These are phyloP conservation scores for Phaeomoniella chlamydospora DNA, from an alignment of 2,329 filamentous ascomycete genomes.

Conservation along the genomic window DNA sequence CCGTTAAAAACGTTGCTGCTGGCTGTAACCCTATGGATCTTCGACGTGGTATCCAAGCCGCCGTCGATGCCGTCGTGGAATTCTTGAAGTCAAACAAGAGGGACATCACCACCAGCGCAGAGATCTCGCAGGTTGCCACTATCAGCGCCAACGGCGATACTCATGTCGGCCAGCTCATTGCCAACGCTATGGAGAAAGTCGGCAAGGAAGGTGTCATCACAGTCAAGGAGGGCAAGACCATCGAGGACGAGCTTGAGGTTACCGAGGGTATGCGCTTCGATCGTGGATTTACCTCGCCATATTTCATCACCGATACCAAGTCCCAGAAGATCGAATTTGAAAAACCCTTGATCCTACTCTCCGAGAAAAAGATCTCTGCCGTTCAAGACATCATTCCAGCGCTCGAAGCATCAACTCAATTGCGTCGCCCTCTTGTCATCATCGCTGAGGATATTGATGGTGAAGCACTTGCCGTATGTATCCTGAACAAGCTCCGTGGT, in stretches of 20 bases:
- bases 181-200: slow-evolving; percentile 98
- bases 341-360: slow-evolving; percentile 96
- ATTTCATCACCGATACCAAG: slow-evolving; percentile 99
- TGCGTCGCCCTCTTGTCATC: slow-evolving; percentile 90
- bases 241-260: slow-evolving; percentile 93
- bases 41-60: slow-evolving; percentile 89
- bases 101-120: slow-evolving; percentile 91
- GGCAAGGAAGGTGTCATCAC: slow-evolving; percentile 99
- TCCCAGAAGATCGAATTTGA: slow-evolving; percentile 98
- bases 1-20: slow-evolving; percentile 97
- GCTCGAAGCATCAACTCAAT: slow-evolving; percentile 90
- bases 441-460: slow-evolving; percentile 99
- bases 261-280: slow-evolving; percentile 99
- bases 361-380: slow-evolving; percentile 99
- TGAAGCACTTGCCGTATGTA: slow-evolving; percentile 95
- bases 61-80: slow-evolving; percentile 86
- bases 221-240: slow-evolving; percentile 99
- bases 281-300: slow-evolving; percentile 94
- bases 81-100: slow-evolving; percentile 93
- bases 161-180: slow-evolving; percentile 89
- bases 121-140: slow-evolving; percentile 95
- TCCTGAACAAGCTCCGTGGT: slow-evolving; percentile 98
- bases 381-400: slow-evolving; percentile 98
- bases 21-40: slow-evolving; percentile 99
- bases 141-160: slow-evolving; percentile 96